Conservation (phyloP, 768 basidiomycete genomes). For the Lentinus tigrinus region DNA sequence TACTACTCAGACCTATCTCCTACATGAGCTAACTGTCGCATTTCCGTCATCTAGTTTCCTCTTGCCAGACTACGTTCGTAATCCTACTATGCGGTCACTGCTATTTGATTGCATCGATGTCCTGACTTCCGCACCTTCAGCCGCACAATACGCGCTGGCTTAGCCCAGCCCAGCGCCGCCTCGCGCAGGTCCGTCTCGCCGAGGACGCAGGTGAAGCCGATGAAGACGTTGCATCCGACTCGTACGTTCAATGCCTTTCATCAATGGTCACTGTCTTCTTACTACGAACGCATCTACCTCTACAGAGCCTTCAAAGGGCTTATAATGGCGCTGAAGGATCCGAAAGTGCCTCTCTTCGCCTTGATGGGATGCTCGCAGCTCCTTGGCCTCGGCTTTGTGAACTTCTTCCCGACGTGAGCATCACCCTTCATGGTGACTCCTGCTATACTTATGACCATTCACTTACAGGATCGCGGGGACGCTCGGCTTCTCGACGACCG, state of each 20-base stretch:
- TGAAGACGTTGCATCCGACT: slow-evolving; percentile 52
- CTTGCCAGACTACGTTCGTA: slow-evolving; percentile 59
- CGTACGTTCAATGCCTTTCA: slow-evolving; percentile 40
- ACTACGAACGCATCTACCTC: not conserved
- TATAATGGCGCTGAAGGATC: slow-evolving; percentile 55
- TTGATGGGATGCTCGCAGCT: slow-evolving; percentile 50
- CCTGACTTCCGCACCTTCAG: slow-evolving; percentile 27
- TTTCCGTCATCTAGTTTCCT: slow-evolving; percentile 42
- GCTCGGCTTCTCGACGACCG: slow-evolving; percentile 58
- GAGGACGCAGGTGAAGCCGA: slow-evolving; percentile 72
- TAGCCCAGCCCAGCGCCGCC: slow-evolving; percentile 43
- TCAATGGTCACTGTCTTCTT: not conserved
- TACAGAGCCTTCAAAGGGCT: slow-evolving; percentile 50
- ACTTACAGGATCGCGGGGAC: slow-evolving; percentile 50
- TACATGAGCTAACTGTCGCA: not conserved
- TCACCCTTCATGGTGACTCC: not conserved
- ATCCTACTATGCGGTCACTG: too few relatives aligned
- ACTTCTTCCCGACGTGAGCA: slow-evolving; percentile 56
- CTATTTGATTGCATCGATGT: too few relatives aligned
- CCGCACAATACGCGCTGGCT: slow-evolving; percentile 66
- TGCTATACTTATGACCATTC: not conserved
- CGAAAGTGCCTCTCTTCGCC: slow-evolving; percentile 52
- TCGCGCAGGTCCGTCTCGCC: slow-evolving; percentile 66
- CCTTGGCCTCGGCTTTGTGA: slow-evolving; percentile 56
- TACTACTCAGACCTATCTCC: not conserved